Conservation (phyloP, 2,329 filamentous ascomycete species). For the Lasiodiplodia citricola region DNA sequence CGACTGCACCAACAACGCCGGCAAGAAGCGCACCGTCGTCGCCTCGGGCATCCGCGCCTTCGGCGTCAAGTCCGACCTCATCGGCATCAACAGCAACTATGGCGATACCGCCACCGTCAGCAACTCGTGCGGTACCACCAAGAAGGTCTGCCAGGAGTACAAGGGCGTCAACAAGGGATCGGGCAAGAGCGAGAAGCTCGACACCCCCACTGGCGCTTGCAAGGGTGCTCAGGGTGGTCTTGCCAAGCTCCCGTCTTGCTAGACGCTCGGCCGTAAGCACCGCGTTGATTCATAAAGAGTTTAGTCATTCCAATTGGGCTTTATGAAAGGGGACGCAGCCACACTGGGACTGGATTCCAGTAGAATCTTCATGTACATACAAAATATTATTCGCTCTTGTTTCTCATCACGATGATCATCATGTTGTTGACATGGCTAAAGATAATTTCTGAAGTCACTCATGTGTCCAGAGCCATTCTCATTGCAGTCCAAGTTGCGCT, state of each 20-base stretch:
- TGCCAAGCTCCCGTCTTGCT: neutral
- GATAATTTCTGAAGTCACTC: no score
- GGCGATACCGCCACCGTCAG: conserved; percentile 52
- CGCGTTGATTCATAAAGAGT: neutral
- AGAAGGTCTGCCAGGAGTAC: conserved; percentile 43
- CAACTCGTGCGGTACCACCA: conserved; percentile 32
- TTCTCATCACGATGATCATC: no score
- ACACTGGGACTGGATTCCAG: no score
- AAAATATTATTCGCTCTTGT: no score
- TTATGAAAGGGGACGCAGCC: neutral
- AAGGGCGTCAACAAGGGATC: conserved; percentile 34
- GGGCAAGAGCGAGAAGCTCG: neutral
- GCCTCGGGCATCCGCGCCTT: conserved; percentile 53
- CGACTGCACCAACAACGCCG: conserved; percentile 46
- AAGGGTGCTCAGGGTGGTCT: neutral
- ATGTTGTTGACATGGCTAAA: no score
- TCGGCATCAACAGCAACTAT: conserved; percentile 59
- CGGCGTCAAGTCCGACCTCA: conserved; percentile 48
- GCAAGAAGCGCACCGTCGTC: conserved; percentile 43
- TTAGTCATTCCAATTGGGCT: neutral
- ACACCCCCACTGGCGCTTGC: neutral
- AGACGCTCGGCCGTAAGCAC: neutral
- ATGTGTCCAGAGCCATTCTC: no score
- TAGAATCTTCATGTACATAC: no score
- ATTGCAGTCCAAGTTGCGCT: no score